Evolutionary conservation across 306 rosid species (phyloP).

Genomic region (Sophora flavescens): DNA sequence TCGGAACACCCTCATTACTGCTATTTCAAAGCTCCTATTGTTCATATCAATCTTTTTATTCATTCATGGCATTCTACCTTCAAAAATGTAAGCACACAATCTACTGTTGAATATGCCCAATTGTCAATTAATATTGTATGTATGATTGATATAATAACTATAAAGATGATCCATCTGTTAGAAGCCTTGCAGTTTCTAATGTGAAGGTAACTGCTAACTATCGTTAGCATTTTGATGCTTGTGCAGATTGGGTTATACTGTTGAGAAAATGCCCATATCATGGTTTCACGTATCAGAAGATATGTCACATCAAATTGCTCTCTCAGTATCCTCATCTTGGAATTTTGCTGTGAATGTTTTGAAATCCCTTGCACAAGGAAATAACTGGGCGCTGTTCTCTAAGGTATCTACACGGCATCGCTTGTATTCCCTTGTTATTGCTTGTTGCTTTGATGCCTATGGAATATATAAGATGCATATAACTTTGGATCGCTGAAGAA

Average conservation of each 20-base stretch:
- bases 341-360: slow-evolving; percentile 65
- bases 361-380: slow-evolving; percentile 78
- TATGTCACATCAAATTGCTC: slow-evolving; percentile 61
- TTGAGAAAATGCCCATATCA: slow-evolving; percentile 78
- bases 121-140: slow-evolving; percentile 23
- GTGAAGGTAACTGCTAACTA: slow-evolving; percentile 44
- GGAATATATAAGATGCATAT: slow-evolving; percentile 5
- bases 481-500: neutral
- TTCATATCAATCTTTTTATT: slow-evolving; percentile 57
- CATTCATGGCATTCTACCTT: slow-evolving; percentile 75
- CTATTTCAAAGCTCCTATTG: slow-evolving; percentile 78
- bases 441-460: slow-evolving; percentile 17
- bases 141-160: slow-evolving; percentile 28
- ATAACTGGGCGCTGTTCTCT: slow-evolving; percentile 66
- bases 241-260: slow-evolving; percentile 77
- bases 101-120: slow-evolving; percentile 18
- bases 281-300: slow-evolving; percentile 84
- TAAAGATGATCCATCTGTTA: slow-evolving; percentile 41
- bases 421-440: slow-evolving; percentile 6
- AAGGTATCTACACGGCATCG: slow-evolving; percentile 58
- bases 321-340: slow-evolving; percentile 72
- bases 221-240: slow-evolving; percentile 36
- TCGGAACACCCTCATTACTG: slow-evolving; percentile 67
- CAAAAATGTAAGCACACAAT: slow-evolving; percentile 68
- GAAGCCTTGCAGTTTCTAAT: slow-evolving; percentile 36